A percentile compares a stretch with the other conserved stretches of the same genome.
These are phyloP conservation scores for Akanthomyces muscarius DNA, from an alignment of 2,329 filamentous ascomycete species.

Conservation along the genomic window DNA sequence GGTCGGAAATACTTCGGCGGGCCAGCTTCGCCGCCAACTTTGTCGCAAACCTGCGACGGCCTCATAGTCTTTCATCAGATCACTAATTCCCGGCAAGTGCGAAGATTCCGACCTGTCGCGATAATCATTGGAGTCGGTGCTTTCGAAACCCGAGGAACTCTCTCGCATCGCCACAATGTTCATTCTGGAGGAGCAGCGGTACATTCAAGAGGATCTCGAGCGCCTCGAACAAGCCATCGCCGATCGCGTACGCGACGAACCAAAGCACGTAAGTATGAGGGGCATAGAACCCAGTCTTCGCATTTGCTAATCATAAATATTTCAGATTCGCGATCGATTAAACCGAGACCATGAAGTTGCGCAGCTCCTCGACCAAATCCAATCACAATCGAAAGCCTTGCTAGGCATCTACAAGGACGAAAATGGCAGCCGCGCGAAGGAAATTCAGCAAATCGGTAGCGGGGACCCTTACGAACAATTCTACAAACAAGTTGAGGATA, in stretches of 20 bases:
- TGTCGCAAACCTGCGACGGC: slow-evolving; percentile 5
- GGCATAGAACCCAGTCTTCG: slow-evolving; percentile 19
- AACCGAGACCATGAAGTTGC: slow-evolving; percentile 89
- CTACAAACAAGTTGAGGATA: slow-evolving; percentile 74
- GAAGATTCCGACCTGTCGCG: background rate
- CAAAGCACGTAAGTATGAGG: slow-evolving; percentile 65
- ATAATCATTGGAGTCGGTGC: background rate
- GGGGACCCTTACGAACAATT: slow-evolving; percentile 90
- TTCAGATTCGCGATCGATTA: slow-evolving; percentile 78
- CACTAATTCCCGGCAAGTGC: background rate
- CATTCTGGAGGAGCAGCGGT: slow-evolving; percentile 88
- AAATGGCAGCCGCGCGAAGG: slow-evolving; percentile 65
- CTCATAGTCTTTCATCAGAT: background rate
- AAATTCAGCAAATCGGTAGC: slow-evolving; percentile 78
- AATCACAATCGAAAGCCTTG: slow-evolving; percentile 76
- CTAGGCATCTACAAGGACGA: slow-evolving; percentile 81
- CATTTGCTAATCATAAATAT: slow-evolving; percentile 23
- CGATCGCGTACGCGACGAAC: slow-evolving; percentile 83
- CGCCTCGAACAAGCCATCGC: slow-evolving; percentile 90
- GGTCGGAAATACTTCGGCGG: slow-evolving; percentile 31
- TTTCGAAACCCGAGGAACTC: background rate
- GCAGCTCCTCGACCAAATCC: slow-evolving; percentile 81
- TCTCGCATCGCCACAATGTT: slow-evolving; percentile 54
- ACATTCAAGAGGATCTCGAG: slow-evolving; percentile 94
- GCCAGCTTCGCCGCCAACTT: slow-evolving; percentile 7